phyloP scores from a whole-genome alignment of 805 yeast species.

The Candida verbasci region DNA sequence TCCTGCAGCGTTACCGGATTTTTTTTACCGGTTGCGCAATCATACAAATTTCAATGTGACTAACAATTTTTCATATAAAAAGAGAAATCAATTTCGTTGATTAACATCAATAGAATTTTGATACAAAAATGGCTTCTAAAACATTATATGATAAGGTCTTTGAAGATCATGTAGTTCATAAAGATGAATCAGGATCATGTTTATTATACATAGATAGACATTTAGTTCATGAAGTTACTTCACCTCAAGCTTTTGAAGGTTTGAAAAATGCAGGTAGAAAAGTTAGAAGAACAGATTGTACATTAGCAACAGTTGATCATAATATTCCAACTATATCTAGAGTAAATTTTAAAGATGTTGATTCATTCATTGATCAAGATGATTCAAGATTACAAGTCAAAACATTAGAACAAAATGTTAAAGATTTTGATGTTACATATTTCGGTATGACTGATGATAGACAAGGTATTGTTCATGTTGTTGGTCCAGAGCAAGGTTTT shows the following conservation, averaged over 20 bases:
- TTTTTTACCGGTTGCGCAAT: slow-evolving; percentile 1
- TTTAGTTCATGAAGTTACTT: slow-evolving; percentile 96
- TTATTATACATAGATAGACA: slow-evolving; percentile 94
- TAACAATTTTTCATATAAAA: slow-evolving; percentile 3
- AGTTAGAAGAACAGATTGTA: slow-evolving; percentile 90
- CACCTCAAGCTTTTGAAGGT: slow-evolving; percentile 99
- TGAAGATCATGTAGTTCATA: slow-evolving; percentile 88
- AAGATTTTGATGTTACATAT: slow-evolving; percentile 82
- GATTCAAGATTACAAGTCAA: slow-evolving; percentile 91
- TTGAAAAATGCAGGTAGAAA: slow-evolving; percentile 78
- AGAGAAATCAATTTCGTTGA: too few species aligned
- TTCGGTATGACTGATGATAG: slow-evolving; percentile 93
- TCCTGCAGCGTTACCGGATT: slow-evolving; percentile 1
- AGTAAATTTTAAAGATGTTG: slow-evolving; percentile 64
- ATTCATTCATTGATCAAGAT: slow-evolving; percentile 78
- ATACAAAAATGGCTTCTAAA: slow-evolving; percentile 47
- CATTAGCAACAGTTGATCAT: slow-evolving; percentile 94
- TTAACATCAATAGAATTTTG: too few species aligned
- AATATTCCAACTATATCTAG: slow-evolving; percentile 96
- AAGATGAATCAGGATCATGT: slow-evolving; percentile 82
- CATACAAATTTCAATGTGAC: slow-evolving; percentile 1
- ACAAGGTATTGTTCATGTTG: slow-evolving; percentile 98
- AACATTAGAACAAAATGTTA: slow-evolving; percentile 90
- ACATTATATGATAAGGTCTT: slow-evolving; percentile 96
- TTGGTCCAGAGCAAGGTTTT: slow-evolving; percentile 99